Base-by-base conservation (phyloP, 345 rosid species). In the Geranium brycei region DNA sequence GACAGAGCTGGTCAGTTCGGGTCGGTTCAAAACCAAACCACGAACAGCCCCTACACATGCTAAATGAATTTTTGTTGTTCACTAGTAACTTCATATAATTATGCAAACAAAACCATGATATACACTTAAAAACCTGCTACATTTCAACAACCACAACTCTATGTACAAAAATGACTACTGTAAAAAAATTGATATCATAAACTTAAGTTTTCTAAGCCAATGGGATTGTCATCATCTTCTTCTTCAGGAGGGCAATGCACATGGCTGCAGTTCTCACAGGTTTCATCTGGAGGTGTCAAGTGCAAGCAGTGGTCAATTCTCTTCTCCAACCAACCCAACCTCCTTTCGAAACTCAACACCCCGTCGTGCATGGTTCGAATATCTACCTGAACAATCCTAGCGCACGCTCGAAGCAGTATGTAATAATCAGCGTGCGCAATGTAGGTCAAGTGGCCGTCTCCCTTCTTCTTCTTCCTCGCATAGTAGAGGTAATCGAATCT, bases 341-440 rank as follows among this genome's bases (percentile, higher is more conserved):
- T 84, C 68, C 80, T 91, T 78, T 91, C 98, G 17, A 89, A 76
- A 53, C 84, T 78, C 76, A 87, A 60, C 13, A 87, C 89, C 60
- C 81, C 87, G 18, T 71, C 62, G 63, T 91, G 95, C 91, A 91
- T 81, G 59, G 68, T 76, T 65, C 90, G 77, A 19, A 66, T 66
- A 59, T 87, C 92, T 5, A 91, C 78, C 75, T 84, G 79, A 17
- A 82, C 86, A 5, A 76, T 80, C 62, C 62, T 70, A 17, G 90
- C 93, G 65, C 91, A 89, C 53, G 80, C 80, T 11, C 84, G 81
- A 64, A 87, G 84, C 60, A 87, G 68, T 58, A 89, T 83, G 77
- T 86, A 89, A 69, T 92, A 87, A 77, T 89, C 96, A 2, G 91
- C 93, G 65, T 87, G 97, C 11, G 90, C 90, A 8, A 67, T 82